Evolutionary conservation across 768 basidiomycete genomes (phyloP).

Genomic region (Agaricus blazei): DNA sequence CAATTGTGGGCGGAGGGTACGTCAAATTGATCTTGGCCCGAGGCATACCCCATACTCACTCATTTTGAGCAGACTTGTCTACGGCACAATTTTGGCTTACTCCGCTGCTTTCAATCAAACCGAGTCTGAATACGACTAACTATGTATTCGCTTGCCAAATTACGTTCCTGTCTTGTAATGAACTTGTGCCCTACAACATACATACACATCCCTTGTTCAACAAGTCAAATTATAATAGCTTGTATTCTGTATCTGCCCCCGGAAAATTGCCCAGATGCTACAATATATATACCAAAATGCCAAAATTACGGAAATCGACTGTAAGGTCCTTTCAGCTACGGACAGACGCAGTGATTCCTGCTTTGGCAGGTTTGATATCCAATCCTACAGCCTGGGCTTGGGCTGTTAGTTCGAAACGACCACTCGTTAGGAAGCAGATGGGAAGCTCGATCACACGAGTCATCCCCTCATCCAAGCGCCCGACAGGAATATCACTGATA

Average conservation of each 20-base stretch:
- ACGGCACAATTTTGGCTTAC: constrained; percentile 88
- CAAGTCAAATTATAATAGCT: background rate
- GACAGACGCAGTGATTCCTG: constrained; percentile 31
- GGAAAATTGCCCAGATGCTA: constrained; percentile 5
- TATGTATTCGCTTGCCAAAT: background rate
- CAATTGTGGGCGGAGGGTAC: constrained; percentile 87
- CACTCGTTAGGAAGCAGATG: constrained; percentile 70
- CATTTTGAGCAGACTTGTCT: constrained; percentile 58
- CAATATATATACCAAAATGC: background rate
- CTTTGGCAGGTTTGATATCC: constrained; percentile 32
- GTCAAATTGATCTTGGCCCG: constrained; percentile 20
- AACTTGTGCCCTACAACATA: background rate
- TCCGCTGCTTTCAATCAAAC: constrained; percentile 79
- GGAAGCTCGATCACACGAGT: constrained; percentile 47
- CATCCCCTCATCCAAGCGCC: constrained; percentile 53
- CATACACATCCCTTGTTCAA: background rate
- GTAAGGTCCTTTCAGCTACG: background rate
- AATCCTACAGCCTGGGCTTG: constrained; percentile 32
- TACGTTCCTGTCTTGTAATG: background rate
- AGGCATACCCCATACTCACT: background rate
- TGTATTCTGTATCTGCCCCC: constrained; percentile 14
- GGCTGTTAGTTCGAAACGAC: constrained; percentile 52
- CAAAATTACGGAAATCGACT: background rate
- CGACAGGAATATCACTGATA: constrained; percentile 55
- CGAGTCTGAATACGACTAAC: constrained; percentile 74